A percentile compares a stretch with the other conserved stretches of the same genome.
phyloP scores from a whole-genome alignment of 495 filamentous ascomycete genomes.

The Tuber calosporum region DNA sequence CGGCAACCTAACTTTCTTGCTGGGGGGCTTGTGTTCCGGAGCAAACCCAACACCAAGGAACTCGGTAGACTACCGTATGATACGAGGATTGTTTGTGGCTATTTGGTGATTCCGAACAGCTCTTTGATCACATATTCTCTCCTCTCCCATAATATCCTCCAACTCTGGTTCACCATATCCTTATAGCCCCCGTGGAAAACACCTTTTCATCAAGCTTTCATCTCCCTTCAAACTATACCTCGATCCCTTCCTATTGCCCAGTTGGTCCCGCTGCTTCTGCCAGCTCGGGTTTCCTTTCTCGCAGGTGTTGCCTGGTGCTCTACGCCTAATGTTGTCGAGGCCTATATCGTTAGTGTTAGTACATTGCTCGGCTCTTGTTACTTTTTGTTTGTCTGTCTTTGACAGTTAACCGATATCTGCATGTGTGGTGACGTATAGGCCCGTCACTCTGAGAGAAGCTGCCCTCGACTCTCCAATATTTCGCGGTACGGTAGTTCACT shows the following conservation, averaged over 20 bases:
- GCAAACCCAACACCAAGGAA: not conserved
- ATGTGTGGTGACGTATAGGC: conserved; percentile 45
- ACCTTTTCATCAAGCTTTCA: not conserved
- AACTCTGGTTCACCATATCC: conserved; percentile 6
- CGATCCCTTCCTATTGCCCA: not conserved
- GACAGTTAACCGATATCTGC: not conserved
- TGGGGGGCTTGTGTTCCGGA: not conserved
- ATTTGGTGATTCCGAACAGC: not conserved
- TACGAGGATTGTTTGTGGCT: not conserved
- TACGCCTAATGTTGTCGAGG: conserved; percentile 24
- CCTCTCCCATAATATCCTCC: conserved; percentile 10
- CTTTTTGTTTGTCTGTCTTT: not conserved
- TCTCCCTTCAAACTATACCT: not conserved
- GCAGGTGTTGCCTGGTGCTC: not conserved
- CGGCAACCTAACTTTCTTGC: not conserved
- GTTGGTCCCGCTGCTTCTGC: not conserved
- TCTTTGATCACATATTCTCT: not conserved
- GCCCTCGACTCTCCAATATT: conserved; percentile 94
- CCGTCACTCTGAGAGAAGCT: conserved; percentile 89
- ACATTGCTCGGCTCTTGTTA: not conserved
- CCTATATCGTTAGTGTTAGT: conserved; percentile 35
- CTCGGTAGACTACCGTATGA: not conserved
- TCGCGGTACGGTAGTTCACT: conserved; percentile 78
- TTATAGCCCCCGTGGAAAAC: not conserved
- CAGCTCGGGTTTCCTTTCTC: not conserved